Base-by-base conservation (phyloP, 768 basidiomycete species). In the Termitomyces sp. region DNA sequence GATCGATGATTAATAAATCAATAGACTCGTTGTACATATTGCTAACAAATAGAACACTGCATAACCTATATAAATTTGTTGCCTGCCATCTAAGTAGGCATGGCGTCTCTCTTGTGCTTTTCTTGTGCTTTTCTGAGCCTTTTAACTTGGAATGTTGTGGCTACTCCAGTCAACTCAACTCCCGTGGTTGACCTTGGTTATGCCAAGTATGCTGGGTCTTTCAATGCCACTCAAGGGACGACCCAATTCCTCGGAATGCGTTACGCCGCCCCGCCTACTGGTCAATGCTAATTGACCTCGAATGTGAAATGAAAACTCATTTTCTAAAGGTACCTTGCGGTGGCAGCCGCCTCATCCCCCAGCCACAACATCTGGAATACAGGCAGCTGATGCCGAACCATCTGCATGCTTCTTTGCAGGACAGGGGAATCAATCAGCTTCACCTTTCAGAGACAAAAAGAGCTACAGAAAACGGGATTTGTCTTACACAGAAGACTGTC, bases 221-320 rank as follows among this genome's bases (percentile, higher is more conserved):
- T 75, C 32, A 70, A 77, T 52, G 52, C 66, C 1, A 69, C 68
- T 0, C 70, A 69, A 13, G 63, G 63, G n/a, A 71, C 72, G 54
- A 72, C 73, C 1, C 65, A 71, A 32, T 80, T 77, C 62, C 67
- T 79, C 12, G 75, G 76, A 1, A 72, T 81, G 46, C 73, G 81
- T 10, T 83, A 77, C 65, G 81, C 82, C 3, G 78, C 78, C 20
- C 70, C 79, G n/a, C 80, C 81, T 9, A 59, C 72, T 22, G 80
- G 80, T 77, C 18, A 32, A 49, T 36, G n/a, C 12, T 32, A 0
- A 12, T 4, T 20, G 26, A 38, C 26, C 8, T 42, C 18, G 6
- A n/a, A 30, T 24, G 8, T n/a, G 36, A 53, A 28, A 32, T 16
- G 18, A 22, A 43, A 13, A 16, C 26, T 36, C 42, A 50, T 14